Conservation (phyloP, 441 rosid species). For the Syzygium syzygioides region DNA sequence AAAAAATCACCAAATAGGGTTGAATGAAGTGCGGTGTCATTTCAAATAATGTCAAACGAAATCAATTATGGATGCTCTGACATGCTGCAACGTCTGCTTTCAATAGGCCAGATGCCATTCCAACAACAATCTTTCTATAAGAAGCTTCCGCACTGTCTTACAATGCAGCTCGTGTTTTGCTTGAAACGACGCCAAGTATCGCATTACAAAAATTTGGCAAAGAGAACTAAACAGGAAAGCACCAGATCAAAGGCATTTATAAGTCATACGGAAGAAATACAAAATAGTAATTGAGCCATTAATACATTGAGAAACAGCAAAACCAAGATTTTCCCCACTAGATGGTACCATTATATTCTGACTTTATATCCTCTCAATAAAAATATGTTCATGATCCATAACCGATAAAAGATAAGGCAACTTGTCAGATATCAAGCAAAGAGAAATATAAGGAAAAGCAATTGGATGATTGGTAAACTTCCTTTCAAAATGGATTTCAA, state of each 20-base stretch:
- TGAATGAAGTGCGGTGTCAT: background rate
- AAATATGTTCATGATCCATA: background rate
- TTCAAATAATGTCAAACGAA: background rate
- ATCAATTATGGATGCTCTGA: background rate
- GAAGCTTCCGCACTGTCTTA: background rate
- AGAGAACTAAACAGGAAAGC: background rate
- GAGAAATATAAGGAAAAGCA: background rate
- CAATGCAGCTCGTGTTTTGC: background rate
- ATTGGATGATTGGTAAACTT: background rate
- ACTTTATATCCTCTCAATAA: background rate
- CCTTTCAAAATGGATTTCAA: background rate
- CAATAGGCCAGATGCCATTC: background rate
- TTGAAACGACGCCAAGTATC: background rate
- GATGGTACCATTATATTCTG: background rate
- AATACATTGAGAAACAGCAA: background rate
- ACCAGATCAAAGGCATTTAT: background rate
- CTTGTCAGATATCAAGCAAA: background rate
- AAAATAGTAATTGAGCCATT: background rate
- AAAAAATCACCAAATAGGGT: background rate
- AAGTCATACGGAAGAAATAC: background rate
- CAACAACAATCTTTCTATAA: background rate
- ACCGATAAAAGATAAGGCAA: background rate
- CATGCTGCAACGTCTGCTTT: background rate
- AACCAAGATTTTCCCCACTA: background rate
- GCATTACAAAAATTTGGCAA: background rate